phyloP scores from a whole-genome alignment of 257 asterid genomes.

The Gentiana dahurica region DNA sequence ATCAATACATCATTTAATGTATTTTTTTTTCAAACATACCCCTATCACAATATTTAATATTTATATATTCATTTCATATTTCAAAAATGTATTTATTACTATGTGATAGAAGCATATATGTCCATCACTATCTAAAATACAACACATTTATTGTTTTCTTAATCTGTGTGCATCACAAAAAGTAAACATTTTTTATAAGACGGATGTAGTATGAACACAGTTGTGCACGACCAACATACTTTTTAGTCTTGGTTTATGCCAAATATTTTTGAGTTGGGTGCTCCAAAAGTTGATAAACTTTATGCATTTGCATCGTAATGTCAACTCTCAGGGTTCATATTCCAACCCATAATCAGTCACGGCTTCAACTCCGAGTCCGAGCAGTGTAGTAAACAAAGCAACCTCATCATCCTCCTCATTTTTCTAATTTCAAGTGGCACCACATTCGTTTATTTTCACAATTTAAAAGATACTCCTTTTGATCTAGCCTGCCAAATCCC shows the following conservation, averaged over 20 bases:
- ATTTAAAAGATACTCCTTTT: background rate
- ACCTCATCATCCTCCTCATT: background rate
- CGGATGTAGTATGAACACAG: too few species aligned
- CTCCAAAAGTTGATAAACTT: constrained; percentile 2
- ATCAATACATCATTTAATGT: too few species aligned
- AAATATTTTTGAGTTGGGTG: background rate
- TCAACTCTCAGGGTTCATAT: background rate
- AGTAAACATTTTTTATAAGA: too few species aligned
- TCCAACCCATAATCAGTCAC: background rate
- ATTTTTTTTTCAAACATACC: too few species aligned
- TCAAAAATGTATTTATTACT: too few species aligned
- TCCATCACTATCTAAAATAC: too few species aligned
- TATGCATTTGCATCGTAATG: background rate
- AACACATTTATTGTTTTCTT: too few species aligned
- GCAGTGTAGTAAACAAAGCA: background rate
- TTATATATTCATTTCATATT: too few species aligned
- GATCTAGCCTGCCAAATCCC: background rate
- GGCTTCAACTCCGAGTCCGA: background rate
- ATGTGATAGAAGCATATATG: too few species aligned
- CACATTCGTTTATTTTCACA: background rate
- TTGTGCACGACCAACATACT: constrained; percentile 8
- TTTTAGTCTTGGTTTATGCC: background rate
- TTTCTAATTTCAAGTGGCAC: background rate
- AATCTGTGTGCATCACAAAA: too few species aligned
- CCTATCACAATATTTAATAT: too few species aligned